Evolutionary conservation across 1,139 yeast genomes (phyloP), one percentile per base, ranked within the genome.

Genomic region (Protomyces inundatus): DNA sequence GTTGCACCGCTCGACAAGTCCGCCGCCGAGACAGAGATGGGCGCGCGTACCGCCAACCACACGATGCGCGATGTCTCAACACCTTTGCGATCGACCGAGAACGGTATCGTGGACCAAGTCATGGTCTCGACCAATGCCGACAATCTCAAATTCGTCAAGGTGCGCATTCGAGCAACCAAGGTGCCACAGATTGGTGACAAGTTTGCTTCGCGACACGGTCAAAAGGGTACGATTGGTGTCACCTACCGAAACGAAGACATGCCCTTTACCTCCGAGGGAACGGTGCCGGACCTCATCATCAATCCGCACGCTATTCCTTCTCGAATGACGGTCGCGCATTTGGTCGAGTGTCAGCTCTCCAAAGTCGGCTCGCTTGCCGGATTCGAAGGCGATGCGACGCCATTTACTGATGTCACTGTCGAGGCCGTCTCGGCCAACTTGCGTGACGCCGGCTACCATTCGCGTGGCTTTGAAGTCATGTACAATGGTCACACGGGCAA

Each of bases 251-350:
- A 93, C 75, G 99, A 93, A 77, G 99, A 93, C 76, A 93, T 93
- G 98, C 99, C 98, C 39, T 93, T 95, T 76, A 86, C 96, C n/a
- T 81, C 89, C 2, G 95, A 93, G 77, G 99, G 99, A 75, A 78
- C 91, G 74, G 97, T 91, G 42, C 99, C 99, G 4, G 99, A 93
- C 79, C 82, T 93, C 75, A 89, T 93, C 72, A 93, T 93, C 76
- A 93, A 93, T 76, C 99, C 99, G 0, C 99, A 93, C 78, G 98
- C 98, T 74, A 93, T 93, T 83, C 99, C 99, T 71, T 93, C 98
- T 66, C 97, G 99, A 83, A 93, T 93, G 99, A 93, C 99, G 58
- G 98, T 93, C 67, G 99, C 98, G 65, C 98, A 95, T 82, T 87
- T 93, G 80, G 93, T 93, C 77, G 99, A 93, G 79, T 95, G 98